These are phyloP conservation scores for Candida gigantensis DNA, from an alignment of 1,139 yeast genomes.

Conservation along the genomic window DNA sequence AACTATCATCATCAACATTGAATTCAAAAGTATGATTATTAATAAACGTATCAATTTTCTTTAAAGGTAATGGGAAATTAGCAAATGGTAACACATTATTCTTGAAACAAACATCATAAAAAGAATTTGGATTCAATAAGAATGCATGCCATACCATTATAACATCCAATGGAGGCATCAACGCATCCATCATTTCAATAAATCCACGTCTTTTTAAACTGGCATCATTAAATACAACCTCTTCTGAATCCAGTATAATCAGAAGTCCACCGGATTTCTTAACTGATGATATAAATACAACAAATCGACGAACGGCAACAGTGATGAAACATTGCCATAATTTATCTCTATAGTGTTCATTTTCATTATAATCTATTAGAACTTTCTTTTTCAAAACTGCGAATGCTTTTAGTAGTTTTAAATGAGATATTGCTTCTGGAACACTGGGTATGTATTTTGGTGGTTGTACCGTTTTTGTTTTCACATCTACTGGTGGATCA, in stretches of 20 bases:
- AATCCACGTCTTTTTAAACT: constrained; percentile 1
- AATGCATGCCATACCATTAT: constrained; percentile 42
- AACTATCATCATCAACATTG: constrained; percentile 14
- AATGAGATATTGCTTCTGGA: constrained; percentile 22
- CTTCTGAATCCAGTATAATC: too few relatives aligned
- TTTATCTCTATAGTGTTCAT: constrained; percentile 13
- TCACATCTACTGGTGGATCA: constrained; percentile 16
- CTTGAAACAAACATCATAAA: constrained; percentile 30
- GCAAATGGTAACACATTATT: constrained; percentile 24
- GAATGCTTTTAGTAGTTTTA: constrained; percentile 32
- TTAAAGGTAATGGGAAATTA: constrained; percentile 28
- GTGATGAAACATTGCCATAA: constrained; percentile 32
- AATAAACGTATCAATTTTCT: constrained; percentile 22
- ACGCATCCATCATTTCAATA: background rate
- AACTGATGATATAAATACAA: constrained; percentile 24
- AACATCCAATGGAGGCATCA: constrained; percentile 37
- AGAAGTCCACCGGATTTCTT: background rate
- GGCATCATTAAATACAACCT: constrained; percentile 3
- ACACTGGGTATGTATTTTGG: background rate
- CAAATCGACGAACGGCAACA: constrained; percentile 31
- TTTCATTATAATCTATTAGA: constrained; percentile 8
- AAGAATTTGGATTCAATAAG: constrained; percentile 20
- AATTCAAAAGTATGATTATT: constrained; percentile 23
- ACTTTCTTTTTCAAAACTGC: constrained; percentile 22
- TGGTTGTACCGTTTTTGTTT: background rate